Percentiles rank a stretch among this genome's conserved stretches.
These are phyloP conservation scores for Geotrichum bryndzae DNA, from an alignment of 1,139 yeast genomes.

Conservation along the genomic window DNA sequence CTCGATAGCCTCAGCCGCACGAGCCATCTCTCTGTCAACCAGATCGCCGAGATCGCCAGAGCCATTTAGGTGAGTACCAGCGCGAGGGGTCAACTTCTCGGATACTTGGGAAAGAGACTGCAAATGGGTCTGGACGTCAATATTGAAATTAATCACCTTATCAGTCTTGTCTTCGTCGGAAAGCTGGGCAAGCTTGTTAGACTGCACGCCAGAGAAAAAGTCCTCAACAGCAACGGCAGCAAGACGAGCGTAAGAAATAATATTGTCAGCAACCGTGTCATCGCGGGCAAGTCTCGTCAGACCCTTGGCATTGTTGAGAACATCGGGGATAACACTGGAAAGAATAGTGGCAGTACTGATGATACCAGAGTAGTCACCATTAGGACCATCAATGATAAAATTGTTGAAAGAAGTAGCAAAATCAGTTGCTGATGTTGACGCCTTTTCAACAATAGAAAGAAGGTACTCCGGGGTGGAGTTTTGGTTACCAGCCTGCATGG, in stretches of 20 bases:
- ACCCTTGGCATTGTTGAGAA: constrained; percentile 67
- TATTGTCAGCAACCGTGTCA: constrained; percentile 47
- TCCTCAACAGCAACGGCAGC: constrained; percentile 57
- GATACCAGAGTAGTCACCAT: constrained; percentile 62
- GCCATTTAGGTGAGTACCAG: constrained; percentile 37
- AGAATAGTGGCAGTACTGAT: constrained; percentile 65
- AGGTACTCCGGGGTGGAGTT: constrained; percentile 70
- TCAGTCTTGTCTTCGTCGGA: constrained; percentile 67
- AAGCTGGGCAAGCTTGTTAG: constrained; percentile 46
- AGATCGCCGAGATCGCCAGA: constrained; percentile 64
- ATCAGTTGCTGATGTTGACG: constrained; percentile 69
- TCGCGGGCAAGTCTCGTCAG: constrained; percentile 50
- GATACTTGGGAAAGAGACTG: constrained; percentile 53
- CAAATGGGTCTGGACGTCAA: constrained; percentile 64
- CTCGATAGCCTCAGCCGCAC: constrained; percentile 65
- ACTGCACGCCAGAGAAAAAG: constrained; percentile 56
- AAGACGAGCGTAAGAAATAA: constrained; percentile 47
- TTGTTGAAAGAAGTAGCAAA: constrained; percentile 76
- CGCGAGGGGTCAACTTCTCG: constrained; percentile 54
- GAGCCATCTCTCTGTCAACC: constrained; percentile 65
- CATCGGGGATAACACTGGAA: constrained; percentile 58
- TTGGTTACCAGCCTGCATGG: constrained; percentile 79
- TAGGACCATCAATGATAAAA: constrained; percentile 67
- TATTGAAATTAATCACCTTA: constrained; percentile 66
- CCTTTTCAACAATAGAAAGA: constrained; percentile 63